Evolutionary conservation across 192 early-diverging fungal genomes (phyloP).

Genomic region (Coemansia sp.): DNA sequence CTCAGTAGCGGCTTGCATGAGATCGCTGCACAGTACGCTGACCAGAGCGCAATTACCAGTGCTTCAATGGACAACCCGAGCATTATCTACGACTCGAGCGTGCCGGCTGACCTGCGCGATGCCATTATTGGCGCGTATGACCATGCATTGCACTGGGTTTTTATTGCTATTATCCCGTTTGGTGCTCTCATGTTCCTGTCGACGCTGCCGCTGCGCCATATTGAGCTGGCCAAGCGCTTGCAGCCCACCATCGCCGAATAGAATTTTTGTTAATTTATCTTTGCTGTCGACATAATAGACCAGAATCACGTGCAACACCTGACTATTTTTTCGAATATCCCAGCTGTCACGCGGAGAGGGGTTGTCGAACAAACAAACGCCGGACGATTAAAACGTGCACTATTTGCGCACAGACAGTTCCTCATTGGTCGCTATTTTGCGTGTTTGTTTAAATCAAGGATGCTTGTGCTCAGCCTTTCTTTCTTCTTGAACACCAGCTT

Average conservation of each 20-base stretch:
- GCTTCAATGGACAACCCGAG: conserved; percentile 50
- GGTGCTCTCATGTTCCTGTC: conserved; percentile 55
- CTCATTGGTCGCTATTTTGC: too few relatives aligned
- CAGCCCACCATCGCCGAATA: conserved; percentile 27
- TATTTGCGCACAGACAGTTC: too few relatives aligned
- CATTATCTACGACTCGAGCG: conserved; percentile 24
- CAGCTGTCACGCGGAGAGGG: too few relatives aligned
- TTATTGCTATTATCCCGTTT: conserved; percentile 58
- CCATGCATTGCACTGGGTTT: conserved; percentile 56
- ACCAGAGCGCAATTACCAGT: conserved; percentile 16
- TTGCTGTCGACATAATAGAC: too few relatives aligned
- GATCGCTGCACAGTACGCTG: background rate
- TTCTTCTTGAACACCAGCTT: too few relatives aligned
- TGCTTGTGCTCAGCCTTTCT: too few relatives aligned
- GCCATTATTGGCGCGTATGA: conserved; percentile 60
- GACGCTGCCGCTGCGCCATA: conserved; percentile 56
- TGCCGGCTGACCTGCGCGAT: conserved; percentile 47
- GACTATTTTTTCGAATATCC: too few relatives aligned
- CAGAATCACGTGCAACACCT: too few relatives aligned
- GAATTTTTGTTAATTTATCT: background rate
- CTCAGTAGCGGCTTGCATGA: conserved; percentile 16
- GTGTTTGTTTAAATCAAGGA: too few relatives aligned
- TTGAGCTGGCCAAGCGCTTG: conserved; percentile 31
- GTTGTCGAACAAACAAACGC: too few relatives aligned
- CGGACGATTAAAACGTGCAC: too few relatives aligned